Conservation (phyloP, 805 yeast genomes). For the Komagataella pastoris region DNA sequence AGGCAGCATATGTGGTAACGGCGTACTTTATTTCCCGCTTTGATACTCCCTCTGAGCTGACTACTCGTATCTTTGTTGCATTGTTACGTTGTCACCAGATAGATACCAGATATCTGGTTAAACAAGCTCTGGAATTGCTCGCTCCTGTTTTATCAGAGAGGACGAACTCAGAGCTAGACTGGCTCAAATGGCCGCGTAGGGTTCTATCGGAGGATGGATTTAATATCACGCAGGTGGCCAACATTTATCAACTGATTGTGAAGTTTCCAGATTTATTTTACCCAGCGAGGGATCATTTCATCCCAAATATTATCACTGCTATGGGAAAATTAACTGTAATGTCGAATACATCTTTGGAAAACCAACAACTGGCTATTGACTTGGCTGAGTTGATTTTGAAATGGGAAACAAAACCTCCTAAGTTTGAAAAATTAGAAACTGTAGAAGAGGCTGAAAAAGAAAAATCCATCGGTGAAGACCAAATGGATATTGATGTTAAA, state of each 20-base stretch:
- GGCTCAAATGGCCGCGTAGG: slow-evolving; percentile 94
- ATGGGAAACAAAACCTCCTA: slow-evolving; percentile 49
- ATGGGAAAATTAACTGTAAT: slow-evolving; percentile 81
- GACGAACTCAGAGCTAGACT: slow-evolving; percentile 45
- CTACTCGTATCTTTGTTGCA: slow-evolving; percentile 87
- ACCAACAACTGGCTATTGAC: slow-evolving; percentile 78
- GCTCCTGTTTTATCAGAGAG: slow-evolving; percentile 79
- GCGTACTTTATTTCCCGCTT: slow-evolving; percentile 76
- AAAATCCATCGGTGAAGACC: slow-evolving; percentile 20
- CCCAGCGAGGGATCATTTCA: slow-evolving; percentile 77
- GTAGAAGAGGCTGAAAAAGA: not conserved
- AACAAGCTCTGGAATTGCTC: slow-evolving; percentile 74
- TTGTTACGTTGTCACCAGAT: slow-evolving; percentile 70
- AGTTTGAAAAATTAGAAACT: not conserved
- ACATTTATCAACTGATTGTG: slow-evolving; percentile 80
- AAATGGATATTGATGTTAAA: slow-evolving; percentile 2
- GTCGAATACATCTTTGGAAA: slow-evolving; percentile 67
- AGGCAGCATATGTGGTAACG: slow-evolving; percentile 84
- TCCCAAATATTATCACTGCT: slow-evolving; percentile 79
- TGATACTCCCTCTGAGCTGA: slow-evolving; percentile 81
- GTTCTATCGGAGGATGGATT: slow-evolving; percentile 85
- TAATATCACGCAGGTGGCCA: slow-evolving; percentile 73
- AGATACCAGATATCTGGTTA: slow-evolving; percentile 73
- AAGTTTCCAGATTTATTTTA: slow-evolving; percentile 77
- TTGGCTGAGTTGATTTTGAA: slow-evolving; percentile 71